phyloP scores from a whole-genome alignment of 2,329 filamentous ascomycete genomes.

The Botrytis fabae region DNA sequence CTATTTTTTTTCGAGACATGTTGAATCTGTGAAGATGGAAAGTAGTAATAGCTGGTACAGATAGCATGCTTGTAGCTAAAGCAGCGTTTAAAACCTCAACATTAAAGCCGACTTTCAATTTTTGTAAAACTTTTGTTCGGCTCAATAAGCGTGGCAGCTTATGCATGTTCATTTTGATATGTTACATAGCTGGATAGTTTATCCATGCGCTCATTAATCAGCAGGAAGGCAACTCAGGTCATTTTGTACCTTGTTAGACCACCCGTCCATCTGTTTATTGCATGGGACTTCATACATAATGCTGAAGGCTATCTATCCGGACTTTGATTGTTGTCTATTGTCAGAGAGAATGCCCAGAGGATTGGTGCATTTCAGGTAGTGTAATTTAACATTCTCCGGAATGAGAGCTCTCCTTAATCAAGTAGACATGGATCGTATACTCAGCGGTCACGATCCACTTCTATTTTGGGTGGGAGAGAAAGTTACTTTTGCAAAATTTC shows the following conservation, averaged over 20 bases:
- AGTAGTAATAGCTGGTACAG: background rate
- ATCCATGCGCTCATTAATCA: background rate
- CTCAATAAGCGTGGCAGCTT: background rate
- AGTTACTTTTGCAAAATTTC: background rate
- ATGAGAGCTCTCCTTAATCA: background rate
- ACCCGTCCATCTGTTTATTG: background rate
- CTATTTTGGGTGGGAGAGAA: background rate
- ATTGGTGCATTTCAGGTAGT: background rate
- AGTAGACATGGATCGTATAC: background rate
- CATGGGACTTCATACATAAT: background rate
- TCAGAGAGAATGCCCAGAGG: no score
- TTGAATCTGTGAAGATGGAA: background rate
- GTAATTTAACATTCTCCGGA: background rate
- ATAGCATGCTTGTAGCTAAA: background rate
- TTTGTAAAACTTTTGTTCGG: background rate
- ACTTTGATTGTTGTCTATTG: background rate
- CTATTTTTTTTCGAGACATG: background rate
- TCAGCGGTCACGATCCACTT: background rate
- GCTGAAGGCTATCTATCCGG: background rate
- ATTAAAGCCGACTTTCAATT: background rate
- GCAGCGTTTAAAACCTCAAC: background rate
- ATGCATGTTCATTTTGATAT: no score
- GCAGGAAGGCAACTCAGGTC: background rate
- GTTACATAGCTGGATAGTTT: background rate
- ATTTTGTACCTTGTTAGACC: background rate